phyloP scores from a whole-genome alignment of 129 eudicot genomes.

The Lactuca sativa region DNA sequence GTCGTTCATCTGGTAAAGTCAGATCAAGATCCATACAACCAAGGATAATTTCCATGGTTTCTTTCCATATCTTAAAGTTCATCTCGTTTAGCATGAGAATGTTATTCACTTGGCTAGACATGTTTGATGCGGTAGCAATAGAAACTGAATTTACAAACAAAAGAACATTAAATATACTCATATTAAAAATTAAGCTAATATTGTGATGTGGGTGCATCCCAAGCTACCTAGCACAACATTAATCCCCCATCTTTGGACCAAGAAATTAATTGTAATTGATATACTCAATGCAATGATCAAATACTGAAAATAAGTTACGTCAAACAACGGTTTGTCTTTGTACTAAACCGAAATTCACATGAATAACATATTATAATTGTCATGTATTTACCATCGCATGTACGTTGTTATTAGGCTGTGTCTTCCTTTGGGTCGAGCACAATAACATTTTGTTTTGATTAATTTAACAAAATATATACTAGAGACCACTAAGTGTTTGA shows the following conservation, averaged over 20 bases:
- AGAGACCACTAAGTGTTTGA: no score
- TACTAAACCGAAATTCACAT: background rate
- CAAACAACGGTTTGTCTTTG: background rate
- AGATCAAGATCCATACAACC: no score
- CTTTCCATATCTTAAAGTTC: no score
- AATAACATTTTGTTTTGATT: background rate
- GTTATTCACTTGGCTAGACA: no score
- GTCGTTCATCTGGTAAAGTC: no score
- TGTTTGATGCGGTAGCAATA: no score
- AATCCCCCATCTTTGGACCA: background rate
- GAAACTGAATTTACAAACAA: no score
- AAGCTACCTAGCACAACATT: background rate
- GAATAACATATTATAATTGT: background rate
- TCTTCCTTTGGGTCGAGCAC: background rate
- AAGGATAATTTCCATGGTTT: no score
- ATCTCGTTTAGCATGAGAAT: no score
- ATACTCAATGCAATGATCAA: background rate
- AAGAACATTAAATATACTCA: no score
- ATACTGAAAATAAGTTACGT: background rate
- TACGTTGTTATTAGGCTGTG: background rate
- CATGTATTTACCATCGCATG: background rate
- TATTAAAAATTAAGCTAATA: no score
- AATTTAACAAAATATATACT: no score
- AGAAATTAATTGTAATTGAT: background rate
- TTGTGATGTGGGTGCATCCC: background rate